Base-by-base conservation (phyloP, 2,329 filamentous ascomycete species). In the Calonectria fujianensis region DNA sequence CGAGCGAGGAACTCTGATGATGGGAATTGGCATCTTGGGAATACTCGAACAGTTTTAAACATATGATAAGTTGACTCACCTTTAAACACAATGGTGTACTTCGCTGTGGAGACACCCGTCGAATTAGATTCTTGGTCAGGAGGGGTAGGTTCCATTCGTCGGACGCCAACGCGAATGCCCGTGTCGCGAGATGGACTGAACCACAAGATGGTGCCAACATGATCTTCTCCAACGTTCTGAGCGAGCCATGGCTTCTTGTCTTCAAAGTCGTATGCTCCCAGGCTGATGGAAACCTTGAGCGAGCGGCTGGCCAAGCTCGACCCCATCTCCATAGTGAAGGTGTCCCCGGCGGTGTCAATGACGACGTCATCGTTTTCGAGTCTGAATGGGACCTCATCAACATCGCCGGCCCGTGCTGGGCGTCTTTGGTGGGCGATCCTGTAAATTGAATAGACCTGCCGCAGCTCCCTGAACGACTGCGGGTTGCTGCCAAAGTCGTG, bases 401-500 rank as follows among this genome's bases (percentile, higher is more conserved):
- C 14, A 27, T 9, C 27, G 8, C 18, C 20, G 4, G 7, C 9
- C 20, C 27, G 24, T 5, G 7, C 29, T 4, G 31, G 18, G 9
- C 0, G 16, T 5, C n/a, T 24, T 18, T 31, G 11, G n/a, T 39
- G 27, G 29, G 4, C 11, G 5, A 65, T 24, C 9, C 32, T 31
- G 41, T 50, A 65, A 11, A 27, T 9, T 7, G 20, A 48, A 48
- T 65, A 65, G 4, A 50, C 18, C 41, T 11, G 10, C 10, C 20
- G 18, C 29, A 65, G 31, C 9, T 65, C 61, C 13, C 10, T 35
- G 7, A 65, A 48, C 0, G 61, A 48, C 27, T 32, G 61, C 11
- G 61, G 61, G 9, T 29, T 20, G 18, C n/a, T n/a, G 5, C 41
- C 61, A 65, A 65, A 65, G 31, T 65, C 61, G 11, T 6, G 61